Evolutionary conservation across 257 asterid species (phyloP).

Genomic region (Forsythia viridissima): DNA sequence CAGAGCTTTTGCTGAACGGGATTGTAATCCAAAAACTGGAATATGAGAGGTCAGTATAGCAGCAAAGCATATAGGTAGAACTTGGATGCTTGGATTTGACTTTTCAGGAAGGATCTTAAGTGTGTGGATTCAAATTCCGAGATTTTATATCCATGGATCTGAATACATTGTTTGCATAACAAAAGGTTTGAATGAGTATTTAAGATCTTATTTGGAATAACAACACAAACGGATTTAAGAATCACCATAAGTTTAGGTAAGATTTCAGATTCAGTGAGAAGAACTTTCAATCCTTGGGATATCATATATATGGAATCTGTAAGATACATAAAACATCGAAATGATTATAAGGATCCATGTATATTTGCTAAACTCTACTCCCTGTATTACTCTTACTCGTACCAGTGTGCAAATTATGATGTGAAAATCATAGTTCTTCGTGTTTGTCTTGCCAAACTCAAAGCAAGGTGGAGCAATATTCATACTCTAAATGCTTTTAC

Average conservation of each 20-base stretch:
- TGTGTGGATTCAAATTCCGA: neutral
- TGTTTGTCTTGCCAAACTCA: neutral
- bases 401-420: neutral
- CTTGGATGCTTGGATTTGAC: neutral
- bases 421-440: neutral
- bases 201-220: slow-evolving; percentile 5
- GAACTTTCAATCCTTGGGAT: neutral
- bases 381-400: neutral
- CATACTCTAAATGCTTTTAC: neutral
- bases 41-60: slow-evolving; percentile 54
- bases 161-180: neutral
- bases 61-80: neutral
- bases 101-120: neutral
- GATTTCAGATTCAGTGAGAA: neutral
- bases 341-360: neutral
- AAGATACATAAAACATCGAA: slow-evolving; percentile 1
- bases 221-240: slow-evolving; percentile 5
- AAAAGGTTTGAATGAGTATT: slow-evolving; percentile 5
- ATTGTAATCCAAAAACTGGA: slow-evolving; percentile 69
- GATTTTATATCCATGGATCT: slow-evolving; percentile 10
- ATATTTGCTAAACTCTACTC: neutral
- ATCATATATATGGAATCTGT: neutral
- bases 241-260: neutral
- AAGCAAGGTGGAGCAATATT: neutral
- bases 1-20: slow-evolving; percentile 81